Evolutionary conservation across 225 moss, liverwort and hornwort species (phyloP), one percentile per base, ranked within the genome.

Genomic region (Bryum argenteum): DNA sequence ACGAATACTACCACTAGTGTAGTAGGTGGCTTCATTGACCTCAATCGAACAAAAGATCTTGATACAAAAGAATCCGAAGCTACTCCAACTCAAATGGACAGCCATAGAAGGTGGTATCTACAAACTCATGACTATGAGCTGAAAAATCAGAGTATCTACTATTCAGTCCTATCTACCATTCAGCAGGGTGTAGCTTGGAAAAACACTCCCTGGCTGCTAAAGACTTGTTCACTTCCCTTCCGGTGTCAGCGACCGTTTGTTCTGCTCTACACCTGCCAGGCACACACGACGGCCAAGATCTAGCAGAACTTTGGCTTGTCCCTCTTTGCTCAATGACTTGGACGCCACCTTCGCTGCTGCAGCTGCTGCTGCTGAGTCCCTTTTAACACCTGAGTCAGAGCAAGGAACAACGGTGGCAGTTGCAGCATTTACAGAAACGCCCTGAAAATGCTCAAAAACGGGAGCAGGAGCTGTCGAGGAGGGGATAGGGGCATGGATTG

Each of bases 221-320:
- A 40, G 38, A 11, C 41, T 61, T 52, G 66, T 67, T 33, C 33
- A 0, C 20, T 60, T 26, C 51, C 66, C 21, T 42, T 66, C 61
- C 54, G 58, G 16, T 33, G 33, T 33, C 33, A 6, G 33, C 33
- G 33, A 0, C 59, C 28, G 65, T 73, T 65, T 51, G 60, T 69
- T 72, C 40, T 79, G 72, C 65, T 65, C 61, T 24, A 76, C 16
- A 38, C 79, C 69, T 69, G 58, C 54, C 55, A 66, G 66, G 70
- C 77, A 83, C 48, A 83, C 55, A 52, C 70, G 73, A 21, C 77
- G 70, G 23, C 73, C 77, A 37, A 83, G 83, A 58, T 60, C 72
- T 39, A 72, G 59, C 54, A 79, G 76, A 40, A 79, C 65, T 61
- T 76, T 59, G 40, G 69, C 65, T 48, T 77, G 66, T 44, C 80